A percentile compares a stretch with the other conserved stretches of the same genome.
Evolutionary conservation across 2,329 filamentous ascomycete genomes (phyloP).

Genomic region (Fusarium goolgardi): DNA sequence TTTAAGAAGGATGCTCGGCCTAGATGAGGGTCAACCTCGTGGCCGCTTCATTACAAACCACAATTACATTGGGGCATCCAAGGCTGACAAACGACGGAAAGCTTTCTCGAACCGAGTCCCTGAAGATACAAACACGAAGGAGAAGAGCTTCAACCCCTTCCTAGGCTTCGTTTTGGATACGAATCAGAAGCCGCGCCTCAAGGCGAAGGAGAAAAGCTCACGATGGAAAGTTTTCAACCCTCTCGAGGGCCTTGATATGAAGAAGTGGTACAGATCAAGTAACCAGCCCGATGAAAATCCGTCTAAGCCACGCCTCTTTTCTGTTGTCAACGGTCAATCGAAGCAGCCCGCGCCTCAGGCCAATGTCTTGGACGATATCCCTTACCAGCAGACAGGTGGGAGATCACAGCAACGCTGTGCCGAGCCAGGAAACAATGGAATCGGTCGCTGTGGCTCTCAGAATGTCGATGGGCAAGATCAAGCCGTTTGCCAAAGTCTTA

Average conservation of each 20-base stretch:
- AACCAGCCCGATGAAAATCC: neutral
- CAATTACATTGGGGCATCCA: neutral
- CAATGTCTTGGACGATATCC: constrained; percentile 33
- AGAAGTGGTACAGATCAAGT: constrained; percentile 28
- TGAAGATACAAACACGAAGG: neutral
- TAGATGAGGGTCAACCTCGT: neutral
- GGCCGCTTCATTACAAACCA: neutral
- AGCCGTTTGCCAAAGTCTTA: constrained; percentile 32
- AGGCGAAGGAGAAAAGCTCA: constrained; percentile 10
- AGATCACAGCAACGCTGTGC: constrained; percentile 15
- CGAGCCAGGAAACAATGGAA: constrained; percentile 32
- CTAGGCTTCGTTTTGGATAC: constrained; percentile 17
- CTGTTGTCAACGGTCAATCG: constrained; percentile 4
- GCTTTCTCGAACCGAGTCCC: constrained; percentile 2
- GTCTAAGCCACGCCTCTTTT: constrained; percentile 23
- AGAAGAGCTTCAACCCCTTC: constrained; percentile 37
- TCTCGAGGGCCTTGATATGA: constrained; percentile 37
- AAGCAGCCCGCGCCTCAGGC: constrained; percentile 18
- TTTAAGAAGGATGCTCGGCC: neutral
- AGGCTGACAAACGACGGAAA: neutral
- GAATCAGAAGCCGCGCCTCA: constrained; percentile 1
- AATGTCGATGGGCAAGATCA: constrained; percentile 9
- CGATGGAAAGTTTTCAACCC: constrained; percentile 39
- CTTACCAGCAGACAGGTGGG: neutral
- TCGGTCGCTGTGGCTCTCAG: constrained; percentile 19